phyloP scores from a whole-genome alignment of 2,329 filamentous ascomycete genomes.

The Paecilomyces dactylethromorphus region DNA sequence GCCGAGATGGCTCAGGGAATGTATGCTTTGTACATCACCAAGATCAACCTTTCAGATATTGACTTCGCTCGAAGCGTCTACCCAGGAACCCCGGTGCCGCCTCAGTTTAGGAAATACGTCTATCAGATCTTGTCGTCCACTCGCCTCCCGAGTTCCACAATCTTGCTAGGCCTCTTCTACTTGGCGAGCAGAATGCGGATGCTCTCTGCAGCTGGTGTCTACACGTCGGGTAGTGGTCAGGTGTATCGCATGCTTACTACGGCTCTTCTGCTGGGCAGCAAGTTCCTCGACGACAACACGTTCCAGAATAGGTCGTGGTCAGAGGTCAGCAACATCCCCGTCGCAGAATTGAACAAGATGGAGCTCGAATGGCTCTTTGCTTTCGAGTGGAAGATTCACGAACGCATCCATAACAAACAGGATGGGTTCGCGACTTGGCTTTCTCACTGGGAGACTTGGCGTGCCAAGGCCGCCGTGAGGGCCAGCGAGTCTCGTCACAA shows the following conservation, averaged over 20 bases:
- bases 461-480: constrained; percentile 43
- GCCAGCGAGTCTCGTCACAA: constrained; percentile 41
- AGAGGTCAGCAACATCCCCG: constrained; percentile 84
- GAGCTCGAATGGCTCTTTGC: constrained; percentile 82
- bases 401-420: constrained; percentile 71
- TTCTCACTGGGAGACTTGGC: constrained; percentile 60
- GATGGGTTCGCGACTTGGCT: constrained; percentile 61
- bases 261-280: constrained; percentile 79
- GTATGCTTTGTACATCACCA: constrained; percentile 54
- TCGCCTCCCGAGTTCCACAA: constrained; percentile 81
- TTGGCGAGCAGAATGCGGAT: constrained; percentile 75
- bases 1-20: constrained; percentile 77
- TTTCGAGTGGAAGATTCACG: constrained; percentile 79
- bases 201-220: constrained; percentile 52
- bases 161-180: constrained; percentile 85
- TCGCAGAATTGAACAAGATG: constrained; percentile 74
- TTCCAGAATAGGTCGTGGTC: constrained; percentile 98
- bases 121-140: constrained; percentile 86
- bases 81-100: constrained; percentile 55
- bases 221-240: constrained; percentile 57
- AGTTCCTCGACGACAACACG: constrained; percentile 94
- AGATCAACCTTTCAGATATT: constrained; percentile 55
- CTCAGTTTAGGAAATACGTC: constrained; percentile 85
- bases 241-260: constrained; percentile 85
- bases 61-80: constrained; percentile 58